Conservation (phyloP, 2,329 filamentous ascomycete genomes). For the Ophiostoma pallidulum region DNA sequence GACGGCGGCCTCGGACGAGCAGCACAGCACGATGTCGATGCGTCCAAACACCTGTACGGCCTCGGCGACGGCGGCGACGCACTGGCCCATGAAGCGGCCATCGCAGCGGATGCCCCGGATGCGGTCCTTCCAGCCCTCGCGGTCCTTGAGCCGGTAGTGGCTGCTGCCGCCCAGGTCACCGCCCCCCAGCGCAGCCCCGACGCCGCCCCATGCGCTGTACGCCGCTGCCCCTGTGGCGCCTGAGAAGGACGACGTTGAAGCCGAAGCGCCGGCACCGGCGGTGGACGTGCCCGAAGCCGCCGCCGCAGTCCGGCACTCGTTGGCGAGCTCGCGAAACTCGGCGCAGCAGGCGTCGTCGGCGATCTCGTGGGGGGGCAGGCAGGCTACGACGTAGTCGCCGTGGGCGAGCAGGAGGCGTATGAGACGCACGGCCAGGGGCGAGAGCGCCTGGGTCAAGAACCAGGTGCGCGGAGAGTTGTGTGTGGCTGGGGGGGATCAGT, state of each 20-base stretch:
- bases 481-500: slow-evolving; percentile 35
- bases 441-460: slow-evolving; percentile 82
- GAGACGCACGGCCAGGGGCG: slow-evolving; percentile 74
- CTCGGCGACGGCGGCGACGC: slow-evolving; percentile 78
- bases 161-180: no score
- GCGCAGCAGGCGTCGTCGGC: slow-evolving; percentile 65
- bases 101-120: slow-evolving; percentile 58
- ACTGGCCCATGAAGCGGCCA: slow-evolving; percentile 56
- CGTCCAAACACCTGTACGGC: slow-evolving; percentile 75
- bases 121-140: slow-evolving; percentile 72
- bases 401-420: slow-evolving; percentile 76
- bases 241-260: no score
- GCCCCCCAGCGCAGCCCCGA: no score
- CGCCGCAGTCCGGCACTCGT: slow-evolving; percentile 44
- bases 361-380: slow-evolving; percentile 68
- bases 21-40: slow-evolving; percentile 85
- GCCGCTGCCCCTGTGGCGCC: no score
- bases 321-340: slow-evolving; percentile 72
- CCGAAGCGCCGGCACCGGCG: no score
- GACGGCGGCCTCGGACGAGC: slow-evolving; percentile 79
- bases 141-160: slow-evolving; percentile 50
- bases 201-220: no score
- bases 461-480: slow-evolving; percentile 76
- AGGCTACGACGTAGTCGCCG: slow-evolving; percentile 83
- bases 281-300: background rate